Conservation (phyloP, 148 eudicot species). For the Gaultheria prostrata region DNA sequence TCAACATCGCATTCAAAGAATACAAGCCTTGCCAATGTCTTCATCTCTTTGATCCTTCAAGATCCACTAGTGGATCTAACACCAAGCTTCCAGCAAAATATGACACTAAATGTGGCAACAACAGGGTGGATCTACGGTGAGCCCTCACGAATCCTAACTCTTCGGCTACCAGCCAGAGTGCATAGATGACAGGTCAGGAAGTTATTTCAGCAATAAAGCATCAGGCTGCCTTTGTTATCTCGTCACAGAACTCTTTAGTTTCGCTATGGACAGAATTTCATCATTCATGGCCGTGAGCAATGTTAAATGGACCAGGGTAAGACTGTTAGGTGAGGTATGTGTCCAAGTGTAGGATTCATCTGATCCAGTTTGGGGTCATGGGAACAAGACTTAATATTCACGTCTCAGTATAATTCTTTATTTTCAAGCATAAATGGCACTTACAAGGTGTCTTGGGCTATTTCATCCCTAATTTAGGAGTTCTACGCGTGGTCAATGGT, state of each 20-base stretch:
- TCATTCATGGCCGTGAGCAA: neutral
- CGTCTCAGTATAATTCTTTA: neutral
- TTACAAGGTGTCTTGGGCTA: neutral
- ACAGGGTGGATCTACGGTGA: neutral
- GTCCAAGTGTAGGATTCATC: neutral
- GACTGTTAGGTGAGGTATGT: neutral
- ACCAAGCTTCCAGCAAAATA: neutral
- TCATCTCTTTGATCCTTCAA: neutral
- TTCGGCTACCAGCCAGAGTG: neutral
- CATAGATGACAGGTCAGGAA: neutral
- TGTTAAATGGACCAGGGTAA: neutral
- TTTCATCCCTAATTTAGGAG: neutral
- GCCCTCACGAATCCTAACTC: neutral
- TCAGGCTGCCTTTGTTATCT: neutral
- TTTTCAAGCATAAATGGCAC: neutral
- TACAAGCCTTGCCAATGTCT: neutral
- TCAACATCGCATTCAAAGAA: neutral
- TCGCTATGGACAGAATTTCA: neutral
- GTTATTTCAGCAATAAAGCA: neutral
- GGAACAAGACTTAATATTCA: neutral
- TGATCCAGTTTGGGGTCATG: neutral
- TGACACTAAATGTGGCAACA: neutral
- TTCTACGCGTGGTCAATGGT: neutral
- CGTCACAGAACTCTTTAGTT: neutral
- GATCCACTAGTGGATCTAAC: slow-evolving; percentile 1